Evolutionary conservation across 2,329 filamentous ascomycete species (phyloP), one percentile per base, ranked within the genome.

Genomic region (Aspergillus flavus): DNA sequence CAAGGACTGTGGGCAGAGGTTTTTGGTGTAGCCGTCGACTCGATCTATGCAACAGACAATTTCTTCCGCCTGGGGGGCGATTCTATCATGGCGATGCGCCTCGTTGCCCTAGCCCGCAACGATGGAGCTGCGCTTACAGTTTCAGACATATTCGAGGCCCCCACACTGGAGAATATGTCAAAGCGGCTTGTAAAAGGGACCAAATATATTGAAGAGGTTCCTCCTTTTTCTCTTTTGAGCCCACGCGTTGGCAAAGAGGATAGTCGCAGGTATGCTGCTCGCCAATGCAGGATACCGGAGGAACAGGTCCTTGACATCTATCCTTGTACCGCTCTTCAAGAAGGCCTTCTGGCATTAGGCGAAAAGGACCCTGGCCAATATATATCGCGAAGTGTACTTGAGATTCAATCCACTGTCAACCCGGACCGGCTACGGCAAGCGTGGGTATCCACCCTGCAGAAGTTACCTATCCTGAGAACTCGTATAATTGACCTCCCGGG

Each of bases 91-190:
- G 59, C 59, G 4, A 61, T 61, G 30, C 59, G 59, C 21, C 45
- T 61, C 11, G 59, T 36, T 21, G n/a, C 26, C n/a, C 16, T 30
- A 10, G 57, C 57, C 19, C 28, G 45, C 19, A n/a, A 58, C 19
- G 10, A 34, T 32, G 57, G 43, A 46, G 19, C 50, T 32, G 11
- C 9, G 43, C 45, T 61, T 1, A 52, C 12, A 6, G 59, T 53
- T 12, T 34, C 28, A 16, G 14, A 63, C 26, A 43, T 66, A 16
- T 61, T 66, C 43, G 23, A 52, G 19, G 52, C 58, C 41, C 64
- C 64, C 12, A 28, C n/a, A 28, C 26, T 65, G 32, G 32, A 39
- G n/a, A 61, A 58, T 53, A 58, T 64, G 36, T 57, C 63, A 1
- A 23, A 28, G 11, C 23, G n/a, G 19, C 14, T 48, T 14, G 45